Evolutionary conservation across 108 stramenopile species (phyloP), one percentile per base, ranked within the genome.

Genomic region (Cyclotella kingstonii): DNA sequence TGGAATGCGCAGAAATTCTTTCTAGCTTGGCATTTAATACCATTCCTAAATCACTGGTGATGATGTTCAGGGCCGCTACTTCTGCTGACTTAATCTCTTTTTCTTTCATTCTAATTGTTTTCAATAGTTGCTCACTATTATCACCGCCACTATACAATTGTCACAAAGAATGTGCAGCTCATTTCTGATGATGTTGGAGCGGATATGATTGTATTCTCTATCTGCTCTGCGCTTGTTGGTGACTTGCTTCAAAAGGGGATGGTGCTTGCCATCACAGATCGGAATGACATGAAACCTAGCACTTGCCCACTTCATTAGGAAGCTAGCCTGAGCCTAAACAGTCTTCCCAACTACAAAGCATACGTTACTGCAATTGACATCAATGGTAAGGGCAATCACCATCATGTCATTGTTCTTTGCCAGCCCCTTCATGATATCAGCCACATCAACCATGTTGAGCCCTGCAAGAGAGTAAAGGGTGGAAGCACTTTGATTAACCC

Each of bases 171-270:
- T 19, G 19, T 28, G 46, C 17, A 54, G 7, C 3, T 56, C 54
- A 38, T 49, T 46, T 14, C 30, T 35, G 19, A 52, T 8, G 10
- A 41, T 7, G 1, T 19, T 15, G 9, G 50, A 27, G 2, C 47
- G 22, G n/a, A 48, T 57, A 9, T 46, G 18, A 26, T 23, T 19
- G 27, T 48, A 30, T 10, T 66, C 53, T 22, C 53, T 1, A 18
- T 67, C 27, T 14, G 53, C 65, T n/a, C 14, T 35, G 18, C 54
- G 53, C 23, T 45, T 10, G 22, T 55, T 55, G 0, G 65, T 66
- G 4, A 42, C 65, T 28, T 66, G 65, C 25, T 66, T 66, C 14
- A 6, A 8, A 9, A 41, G 18, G 22, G 65, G 65, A 41, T 35
- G 10, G 22, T 27, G 23, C 5, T 28, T 22, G 22, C 43, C 31